Evolutionary conservation across 192 early-diverging fungal species (phyloP).

Genomic region (Backusella sp.): DNA sequence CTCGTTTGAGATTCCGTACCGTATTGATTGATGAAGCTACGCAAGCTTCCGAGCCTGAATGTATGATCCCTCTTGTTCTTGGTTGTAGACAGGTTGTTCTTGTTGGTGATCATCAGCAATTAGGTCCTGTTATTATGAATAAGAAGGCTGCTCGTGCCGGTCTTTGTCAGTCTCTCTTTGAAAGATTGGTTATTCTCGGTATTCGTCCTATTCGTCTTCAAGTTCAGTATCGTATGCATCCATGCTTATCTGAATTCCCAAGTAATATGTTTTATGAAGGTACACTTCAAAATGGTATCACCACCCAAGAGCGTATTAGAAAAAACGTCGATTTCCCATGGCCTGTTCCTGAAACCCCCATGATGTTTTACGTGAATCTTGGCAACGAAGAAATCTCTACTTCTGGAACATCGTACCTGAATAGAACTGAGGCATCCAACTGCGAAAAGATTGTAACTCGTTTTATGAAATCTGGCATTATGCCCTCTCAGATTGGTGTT

Average conservation of each 20-base stretch:
- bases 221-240: conserved; percentile 99
- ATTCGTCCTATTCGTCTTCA: conserved; percentile 92
- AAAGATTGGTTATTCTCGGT: conserved; percentile 90
- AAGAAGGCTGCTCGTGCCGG: conserved; percentile 96
- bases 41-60: conserved; percentile 95
- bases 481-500: conserved; percentile 92
- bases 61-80: conserved; percentile 96
- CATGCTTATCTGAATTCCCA: conserved; percentile 97
- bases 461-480: conserved; percentile 84
- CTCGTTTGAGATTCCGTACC: conserved; percentile 86
- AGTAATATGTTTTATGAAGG: conserved; percentile 99
- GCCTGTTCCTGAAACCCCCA: conserved; percentile 90
- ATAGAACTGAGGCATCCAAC: conserved; percentile 94
- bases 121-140: conserved; percentile 97
- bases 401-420: conserved; percentile 97
- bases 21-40: conserved; percentile 98
- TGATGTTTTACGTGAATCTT: conserved; percentile 92
- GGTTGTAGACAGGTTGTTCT: conserved; percentile 96
- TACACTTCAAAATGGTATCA: conserved; percentile 95
- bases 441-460: conserved; percentile 97
- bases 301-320: conserved; percentile 84
- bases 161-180: conserved; percentile 94
- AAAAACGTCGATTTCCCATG: conserved; percentile 93
- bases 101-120: conserved; percentile 98
- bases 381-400: conserved; percentile 97